A percentile compares a stretch with the other conserved stretches of the same genome.
These are phyloP conservation scores for Eimeria praecox DNA, from an alignment of 169 alveolate species.

Conservation along the genomic window DNA sequence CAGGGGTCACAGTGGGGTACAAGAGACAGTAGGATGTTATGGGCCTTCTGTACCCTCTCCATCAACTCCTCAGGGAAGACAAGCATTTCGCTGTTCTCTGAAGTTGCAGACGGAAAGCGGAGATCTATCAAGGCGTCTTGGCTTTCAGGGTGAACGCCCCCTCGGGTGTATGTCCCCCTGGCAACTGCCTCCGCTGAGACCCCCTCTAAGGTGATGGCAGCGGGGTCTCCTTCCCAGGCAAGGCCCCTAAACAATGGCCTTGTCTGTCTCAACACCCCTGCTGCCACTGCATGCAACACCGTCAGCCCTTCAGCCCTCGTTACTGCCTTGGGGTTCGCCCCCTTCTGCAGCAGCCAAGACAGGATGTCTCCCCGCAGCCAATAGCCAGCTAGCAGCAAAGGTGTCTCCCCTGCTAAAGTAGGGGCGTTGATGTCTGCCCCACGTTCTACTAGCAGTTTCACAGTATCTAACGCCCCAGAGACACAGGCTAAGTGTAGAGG, in stretches of 20 bases:
- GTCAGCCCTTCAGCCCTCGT: constrained; percentile 75
- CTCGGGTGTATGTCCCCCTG: constrained; percentile 63
- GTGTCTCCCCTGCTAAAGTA: constrained; percentile 91
- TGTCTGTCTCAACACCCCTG: constrained; percentile 68
- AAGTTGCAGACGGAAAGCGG: constrained; percentile 54
- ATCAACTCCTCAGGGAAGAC: constrained; percentile 72
- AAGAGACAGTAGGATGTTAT: constrained; percentile 29
- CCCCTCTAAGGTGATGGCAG: constrained; percentile 67
- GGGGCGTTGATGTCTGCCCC: constrained; percentile 85
- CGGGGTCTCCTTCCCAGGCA: constrained; percentile 83
- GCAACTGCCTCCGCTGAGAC: constrained; percentile 32
- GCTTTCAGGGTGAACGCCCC: not conserved
- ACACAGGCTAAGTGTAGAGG: constrained; percentile 93
- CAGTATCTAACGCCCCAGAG: constrained; percentile 91
- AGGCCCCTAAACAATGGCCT: constrained; percentile 59
- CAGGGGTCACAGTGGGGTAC: constrained; percentile 27
- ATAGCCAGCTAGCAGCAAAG: constrained; percentile 91
- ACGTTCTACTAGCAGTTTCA: constrained; percentile 85
- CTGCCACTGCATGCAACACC: constrained; percentile 81
- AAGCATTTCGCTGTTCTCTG: constrained; percentile 41
- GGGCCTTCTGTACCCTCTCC: constrained; percentile 68
- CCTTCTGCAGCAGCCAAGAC: constrained; percentile 86
- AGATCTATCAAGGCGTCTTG: constrained; percentile 58
- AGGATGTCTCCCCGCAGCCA: constrained; percentile 87
- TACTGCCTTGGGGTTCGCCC: constrained; percentile 81